Percentiles rank a stretch among this genome's conserved stretches.
Evolutionary conservation across 352 stramenopile genomes (phyloP).

Genomic region (Globisporangium abappressorium): DNA sequence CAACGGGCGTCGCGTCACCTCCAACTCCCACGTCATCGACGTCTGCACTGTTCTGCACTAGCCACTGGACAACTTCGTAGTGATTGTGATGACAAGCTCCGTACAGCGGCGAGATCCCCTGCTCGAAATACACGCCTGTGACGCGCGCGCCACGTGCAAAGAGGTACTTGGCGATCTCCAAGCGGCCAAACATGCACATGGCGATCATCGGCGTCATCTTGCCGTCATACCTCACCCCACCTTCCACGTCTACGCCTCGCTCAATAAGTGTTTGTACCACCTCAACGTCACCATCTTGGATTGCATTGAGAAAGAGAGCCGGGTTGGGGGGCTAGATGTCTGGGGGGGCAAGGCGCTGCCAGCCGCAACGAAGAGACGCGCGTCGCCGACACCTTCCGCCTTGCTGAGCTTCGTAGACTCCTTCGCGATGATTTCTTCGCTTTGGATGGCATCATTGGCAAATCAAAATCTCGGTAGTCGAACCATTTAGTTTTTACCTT

Average conservation of each 20-base stretch:
- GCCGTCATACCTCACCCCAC: background rate
- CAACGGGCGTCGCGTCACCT: background rate
- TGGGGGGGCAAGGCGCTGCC: too few relatives aligned
- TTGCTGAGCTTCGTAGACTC: too few relatives aligned
- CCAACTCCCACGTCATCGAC: background rate
- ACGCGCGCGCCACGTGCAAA: background rate
- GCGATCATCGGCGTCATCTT: background rate
- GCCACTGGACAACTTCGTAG: background rate
- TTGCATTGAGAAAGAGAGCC: too few relatives aligned
- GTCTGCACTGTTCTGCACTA: conserved; percentile 10
- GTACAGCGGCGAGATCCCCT: background rate
- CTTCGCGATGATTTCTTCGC: too few relatives aligned
- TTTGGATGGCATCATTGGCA: too few relatives aligned
- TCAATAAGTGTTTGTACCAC: background rate
- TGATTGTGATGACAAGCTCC: background rate
- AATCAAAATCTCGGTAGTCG: too few relatives aligned
- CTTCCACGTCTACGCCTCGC: background rate
- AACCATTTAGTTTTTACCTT: too few relatives aligned
- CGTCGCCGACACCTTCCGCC: too few relatives aligned
- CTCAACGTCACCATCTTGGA: background rate
- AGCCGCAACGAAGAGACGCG: too few relatives aligned
- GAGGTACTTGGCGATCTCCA: background rate
- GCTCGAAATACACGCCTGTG: background rate
- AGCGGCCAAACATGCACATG: background rate
- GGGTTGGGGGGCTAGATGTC: too few relatives aligned